Percentiles rank a stretch among this genome's conserved stretches.
phyloP scores from a whole-genome alignment of 1,284 basidiomycete genomes.

The Boletus sp. region DNA sequence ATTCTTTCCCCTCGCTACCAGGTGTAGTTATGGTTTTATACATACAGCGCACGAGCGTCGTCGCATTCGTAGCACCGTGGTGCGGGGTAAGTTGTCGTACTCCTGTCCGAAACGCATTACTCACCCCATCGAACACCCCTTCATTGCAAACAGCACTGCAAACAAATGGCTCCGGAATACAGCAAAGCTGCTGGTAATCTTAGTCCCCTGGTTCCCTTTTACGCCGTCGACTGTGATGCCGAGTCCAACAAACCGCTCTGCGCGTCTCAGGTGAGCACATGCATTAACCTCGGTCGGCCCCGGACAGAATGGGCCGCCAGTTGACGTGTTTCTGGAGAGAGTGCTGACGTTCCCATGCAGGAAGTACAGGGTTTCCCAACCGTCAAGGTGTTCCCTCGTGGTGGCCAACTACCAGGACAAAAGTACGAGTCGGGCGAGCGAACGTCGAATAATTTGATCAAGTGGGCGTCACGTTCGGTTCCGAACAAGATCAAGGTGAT shows the following conservation, averaged over 20 bases:
- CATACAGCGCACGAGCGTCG: conserved; percentile 70
- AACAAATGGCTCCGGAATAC: conserved; percentile 85
- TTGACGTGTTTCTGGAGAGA: background rate
- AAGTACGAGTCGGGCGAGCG: conserved; percentile 76
- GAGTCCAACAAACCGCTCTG: conserved; percentile 82
- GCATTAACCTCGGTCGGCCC: background rate
- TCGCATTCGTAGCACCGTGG: conserved; percentile 93
- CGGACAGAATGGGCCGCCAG: background rate
- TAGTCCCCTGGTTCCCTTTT: conserved; percentile 83
- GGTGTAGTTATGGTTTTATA: conserved; percentile 1
- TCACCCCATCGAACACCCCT: background rate
- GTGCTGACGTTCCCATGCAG: conserved; percentile 36
- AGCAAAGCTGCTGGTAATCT: conserved; percentile 81
- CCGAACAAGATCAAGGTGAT: conserved; percentile 72
- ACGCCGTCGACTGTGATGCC: conserved; percentile 92
- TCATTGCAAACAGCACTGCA: conserved; percentile 67
- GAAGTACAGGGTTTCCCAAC: conserved; percentile 94
- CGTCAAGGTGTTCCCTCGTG: conserved; percentile 84
- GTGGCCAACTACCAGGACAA: conserved; percentile 64
- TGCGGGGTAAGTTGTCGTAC: conserved; percentile 65
- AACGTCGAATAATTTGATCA: conserved; percentile 72
- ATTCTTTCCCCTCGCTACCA: background rate
- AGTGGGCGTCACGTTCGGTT: conserved; percentile 77
- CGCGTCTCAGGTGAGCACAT: conserved; percentile 64
- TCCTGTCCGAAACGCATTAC: background rate